Base-by-base conservation (phyloP, 1,284 basidiomycete genomes). In the Papiliotrema flavescens region DNA sequence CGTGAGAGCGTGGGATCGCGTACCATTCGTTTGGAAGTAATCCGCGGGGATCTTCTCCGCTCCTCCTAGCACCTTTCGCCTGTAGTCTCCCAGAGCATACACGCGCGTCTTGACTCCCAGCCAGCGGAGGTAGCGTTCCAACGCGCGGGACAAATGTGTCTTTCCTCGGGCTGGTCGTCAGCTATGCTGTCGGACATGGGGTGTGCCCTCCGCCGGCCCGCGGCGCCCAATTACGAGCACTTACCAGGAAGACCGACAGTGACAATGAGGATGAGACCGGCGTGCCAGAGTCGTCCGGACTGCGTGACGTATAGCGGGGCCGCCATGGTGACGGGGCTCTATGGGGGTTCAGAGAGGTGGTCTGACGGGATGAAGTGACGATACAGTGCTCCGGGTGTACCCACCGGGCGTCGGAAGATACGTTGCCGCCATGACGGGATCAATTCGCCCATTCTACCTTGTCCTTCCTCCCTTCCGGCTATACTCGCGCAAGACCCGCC, bases 81-180 rank as follows among this genome's bases (percentile, higher is more conserved):
- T 84, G 76, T 95, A 93, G 76, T 98, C 95, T 23, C 96, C 96
- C 4, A 98, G 81, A 2, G 90, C 94, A 55, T 97, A 87, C 47
- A 98, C 95, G 55, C 88, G 84, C 0, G 91, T 95, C 76, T 95
- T 96, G 60, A 99, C 90, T 41, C 96, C 95, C 70, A 94, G 89
- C 96, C 96, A 99, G 68, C 91, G 83, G 1, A 98, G 83, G 76
- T 98, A 99, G 23, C 96, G 85, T 73, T 98, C 94, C 28, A 98
- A 83, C 19, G 95, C 87, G 51, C 95, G 85, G 1, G 93, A 94
- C 54, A 98, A 89, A 75, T 98, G 96, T 0, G 94, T 98, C 79
- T 98, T 98, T 45, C 94, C 94, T 50, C 94, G 84, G 5, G 90
- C 91, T 73, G 56, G 15, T 19, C 19, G 24, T 37, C 14, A 36